Evolutionary conservation across 352 stramenopile species (phyloP).

Genomic region (Phytophthora citrophthora): DNA sequence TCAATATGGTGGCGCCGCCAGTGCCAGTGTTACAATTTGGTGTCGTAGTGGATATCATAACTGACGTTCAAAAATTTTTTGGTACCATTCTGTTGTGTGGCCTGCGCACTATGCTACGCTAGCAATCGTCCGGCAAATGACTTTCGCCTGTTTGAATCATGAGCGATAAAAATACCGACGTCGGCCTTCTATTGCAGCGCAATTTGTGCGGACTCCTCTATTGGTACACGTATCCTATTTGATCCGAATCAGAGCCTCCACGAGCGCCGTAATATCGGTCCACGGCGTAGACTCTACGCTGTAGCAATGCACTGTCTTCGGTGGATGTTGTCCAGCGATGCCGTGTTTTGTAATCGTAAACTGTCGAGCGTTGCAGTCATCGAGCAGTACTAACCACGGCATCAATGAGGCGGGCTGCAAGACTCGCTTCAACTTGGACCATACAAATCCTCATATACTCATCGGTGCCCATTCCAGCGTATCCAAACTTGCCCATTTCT

Average conservation of each 20-base stretch:
- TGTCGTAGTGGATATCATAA: too few species aligned
- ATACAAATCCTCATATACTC: slow-evolving; percentile 29
- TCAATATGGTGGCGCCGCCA: too few species aligned
- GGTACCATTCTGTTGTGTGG: too few species aligned
- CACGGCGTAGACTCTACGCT: neutral
- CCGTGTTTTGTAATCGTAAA: slow-evolving; percentile 1
- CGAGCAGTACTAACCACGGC: neutral
- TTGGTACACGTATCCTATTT: neutral
- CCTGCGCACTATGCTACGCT: too few species aligned
- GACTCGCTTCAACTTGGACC: slow-evolving; percentile 18
- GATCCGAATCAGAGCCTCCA: neutral
- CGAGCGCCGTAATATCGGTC: neutral
- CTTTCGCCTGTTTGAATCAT: too few species aligned
- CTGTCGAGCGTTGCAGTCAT: neutral
- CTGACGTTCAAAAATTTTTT: too few species aligned
- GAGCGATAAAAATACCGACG: neutral
- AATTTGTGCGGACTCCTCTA: neutral
- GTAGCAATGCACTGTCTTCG: neutral
- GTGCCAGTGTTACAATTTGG: too few species aligned
- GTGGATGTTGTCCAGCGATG: neutral
- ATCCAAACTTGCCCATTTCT: slow-evolving; percentile 17
- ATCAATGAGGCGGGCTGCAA: slow-evolving; percentile 2
- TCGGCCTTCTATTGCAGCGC: neutral
- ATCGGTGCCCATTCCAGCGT: slow-evolving; percentile 10
- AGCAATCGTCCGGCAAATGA: neutral